Evolutionary conservation across 2,329 filamentous ascomycete genomes (phyloP).

Genomic region (Trichoderma sp.): DNA sequence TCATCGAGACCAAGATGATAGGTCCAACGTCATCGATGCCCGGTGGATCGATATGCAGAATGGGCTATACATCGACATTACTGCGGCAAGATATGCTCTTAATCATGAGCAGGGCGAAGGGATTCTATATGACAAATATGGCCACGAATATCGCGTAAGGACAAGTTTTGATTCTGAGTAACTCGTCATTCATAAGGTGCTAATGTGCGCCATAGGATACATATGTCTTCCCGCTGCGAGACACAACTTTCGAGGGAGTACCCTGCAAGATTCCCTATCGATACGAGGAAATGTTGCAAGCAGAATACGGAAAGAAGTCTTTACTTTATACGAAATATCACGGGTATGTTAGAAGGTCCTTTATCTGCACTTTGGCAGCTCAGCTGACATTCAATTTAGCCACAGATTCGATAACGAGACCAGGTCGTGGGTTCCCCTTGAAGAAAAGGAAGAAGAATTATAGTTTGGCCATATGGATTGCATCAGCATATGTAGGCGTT

Average conservation of each 20-base stretch:
- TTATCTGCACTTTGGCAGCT: neutral
- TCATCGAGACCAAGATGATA: constrained; percentile 39
- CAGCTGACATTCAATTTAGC: constrained; percentile 27
- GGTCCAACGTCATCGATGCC: constrained; percentile 46
- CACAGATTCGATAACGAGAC: constrained; percentile 42
- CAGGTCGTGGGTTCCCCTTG: constrained; percentile 33
- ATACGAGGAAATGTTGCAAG: constrained; percentile 56
- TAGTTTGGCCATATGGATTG: neutral
- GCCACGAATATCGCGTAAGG: constrained; percentile 48
- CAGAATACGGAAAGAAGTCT: constrained; percentile 56
- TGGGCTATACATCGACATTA: constrained; percentile 52
- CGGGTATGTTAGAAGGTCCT: constrained; percentile 40
- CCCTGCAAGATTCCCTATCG: constrained; percentile 63
- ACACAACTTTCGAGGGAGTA: constrained; percentile 66
- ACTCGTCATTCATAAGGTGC: neutral
- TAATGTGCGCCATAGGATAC: constrained; percentile 41
- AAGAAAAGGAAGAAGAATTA: neutral
- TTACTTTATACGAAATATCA: constrained; percentile 52
- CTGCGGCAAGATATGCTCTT: constrained; percentile 48
- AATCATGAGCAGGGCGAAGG: constrained; percentile 43
- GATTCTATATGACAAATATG: constrained; percentile 51
- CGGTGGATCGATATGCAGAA: constrained; percentile 49
- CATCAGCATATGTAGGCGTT: constrained; percentile 1
- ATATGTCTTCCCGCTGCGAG: constrained; percentile 66
- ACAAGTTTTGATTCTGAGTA: too few relatives aligned